Evolutionary conservation across 1,284 basidiomycete species (phyloP), one percentile per base, ranked within the genome.

Genomic region (Ganoderma meredithae): DNA sequence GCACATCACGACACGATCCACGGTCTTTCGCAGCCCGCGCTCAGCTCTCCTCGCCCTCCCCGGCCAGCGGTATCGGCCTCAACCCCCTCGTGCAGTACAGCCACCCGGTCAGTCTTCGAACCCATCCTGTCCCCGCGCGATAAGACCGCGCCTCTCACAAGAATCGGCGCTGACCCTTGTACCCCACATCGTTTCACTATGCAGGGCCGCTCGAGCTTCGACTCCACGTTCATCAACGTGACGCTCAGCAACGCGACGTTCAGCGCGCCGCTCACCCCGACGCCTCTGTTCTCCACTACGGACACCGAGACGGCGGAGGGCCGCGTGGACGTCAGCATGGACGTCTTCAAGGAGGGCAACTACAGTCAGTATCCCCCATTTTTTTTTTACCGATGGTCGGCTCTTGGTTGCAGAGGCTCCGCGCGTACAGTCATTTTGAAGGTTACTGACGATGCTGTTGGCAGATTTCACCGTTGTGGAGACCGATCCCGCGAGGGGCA

Each of bases 211-310:
- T 60, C 58, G 9, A 60, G 39, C 40, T 60, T 60, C 25, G 58
- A 60, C 39, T 15, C 58, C 19, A 15, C 58, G 39, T 41, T 41
- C 39, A 60, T 60, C 58, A 43, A 41, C 39, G 58, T 60, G 39
- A 43, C 58, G 12, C 58, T 60, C 58, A 36, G 39, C 39, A 60
- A 60, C 4, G 22, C 58, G n/a, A 60, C 58, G 22, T 60, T 60
- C 58, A 60, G 58, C 22, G 58, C 58, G 39, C 58, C 58, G n/a
- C 58, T 60, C 22, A 60, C 58, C n/a, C 58, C 58, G 39, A 60
- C 58, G 6, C 58, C 58, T 0, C 58, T 1, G 39, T 60, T 60
- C 39, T 60, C 58, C 3, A 25, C 10, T 5, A 60, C 22, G 13
- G 58, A 60, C 12, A 60, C 58, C 13, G 58, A 60, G 39, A 60